Evolutionary conservation across 73 alveolate species (phyloP), one percentile per base, ranked within the genome.

Genomic region (Paramecium tetraurelia): DNA sequence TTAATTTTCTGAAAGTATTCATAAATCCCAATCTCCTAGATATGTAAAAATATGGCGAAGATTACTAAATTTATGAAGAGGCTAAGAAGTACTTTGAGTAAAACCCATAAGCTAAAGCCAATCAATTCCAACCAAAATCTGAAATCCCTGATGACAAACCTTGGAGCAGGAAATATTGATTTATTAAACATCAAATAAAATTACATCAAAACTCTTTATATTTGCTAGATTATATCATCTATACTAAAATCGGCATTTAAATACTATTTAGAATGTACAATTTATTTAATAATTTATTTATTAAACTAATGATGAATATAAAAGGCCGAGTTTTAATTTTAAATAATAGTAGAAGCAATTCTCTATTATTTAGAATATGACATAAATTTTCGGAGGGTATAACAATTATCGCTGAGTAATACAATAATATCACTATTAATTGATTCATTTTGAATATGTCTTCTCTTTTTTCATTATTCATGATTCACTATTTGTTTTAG

Each of bases 91-190:
- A 70, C 63, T 89, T 89, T 44, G 90, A 89, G 57, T 33, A 69
- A 38, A 89, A 89, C 76, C 94, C 94, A 38, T 20, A 71, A 29
- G 94, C 88, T 50, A 83, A 71, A 71, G 94, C 94, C 7, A 53
- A 77, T 72, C 40, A 70, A 58, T 27, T 89, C 44, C 40, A 69
- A 70, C 71, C 84, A 44, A 59, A 89, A 71, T 44, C 76, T 48
- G 71, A 89, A 89, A 46, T 59, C 22, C 71, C 75, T 16, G 85
- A 89, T 89, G 87, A 89, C 16, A 12, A 50, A 27, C 94, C 94
- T 29, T 89, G 94, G 94, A 89, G 80, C 33, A 68, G 92, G 72
- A 89, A 89, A 70, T 89, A 89, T 59, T 89, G 94, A 89, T 89
- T 71, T 86, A 86, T 68, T 14, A 68, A 68, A 33, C 31, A 68